These are phyloP conservation scores for Neurospora sp. DNA, from an alignment of 495 filamentous ascomycete genomes.

Conservation along the genomic window DNA sequence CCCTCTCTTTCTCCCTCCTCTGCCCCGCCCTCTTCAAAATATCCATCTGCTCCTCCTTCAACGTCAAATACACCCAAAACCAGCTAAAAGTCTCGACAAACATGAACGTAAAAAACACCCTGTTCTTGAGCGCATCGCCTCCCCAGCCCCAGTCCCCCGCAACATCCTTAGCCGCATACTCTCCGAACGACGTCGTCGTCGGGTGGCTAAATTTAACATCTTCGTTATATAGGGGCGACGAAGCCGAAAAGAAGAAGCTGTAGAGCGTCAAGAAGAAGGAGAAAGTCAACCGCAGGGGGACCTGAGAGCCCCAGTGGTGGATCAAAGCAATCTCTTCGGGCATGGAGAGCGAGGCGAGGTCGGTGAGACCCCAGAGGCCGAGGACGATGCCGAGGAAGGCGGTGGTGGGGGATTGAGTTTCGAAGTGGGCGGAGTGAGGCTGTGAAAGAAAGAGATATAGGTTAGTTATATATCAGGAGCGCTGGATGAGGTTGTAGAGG, in stretches of 20 bases:
- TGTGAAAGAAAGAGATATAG: conserved; percentile 3
- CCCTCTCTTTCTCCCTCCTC: conserved; percentile 18
- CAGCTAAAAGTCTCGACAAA: conserved; percentile 79
- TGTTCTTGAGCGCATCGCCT: conserved; percentile 59
- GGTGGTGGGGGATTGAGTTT: conserved; percentile 52
- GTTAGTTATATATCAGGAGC: neutral
- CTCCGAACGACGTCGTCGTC: conserved; percentile 2
- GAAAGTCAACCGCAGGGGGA: conserved; percentile 53
- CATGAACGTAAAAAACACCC: conserved; percentile 71
- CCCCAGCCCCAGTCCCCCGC: conserved; percentile 20
- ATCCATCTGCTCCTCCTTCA: conserved; percentile 40
- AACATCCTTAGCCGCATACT: neutral
- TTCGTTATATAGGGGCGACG: conserved; percentile 23
- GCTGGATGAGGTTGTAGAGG: neutral
- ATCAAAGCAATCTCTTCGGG: conserved; percentile 54
- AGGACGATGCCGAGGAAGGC: conserved; percentile 65
- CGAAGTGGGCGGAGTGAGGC: conserved; percentile 45
- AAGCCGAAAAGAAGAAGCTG: conserved; percentile 47
- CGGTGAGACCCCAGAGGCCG: conserved; percentile 54
- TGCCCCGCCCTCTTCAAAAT: conserved; percentile 14
- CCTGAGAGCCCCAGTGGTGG: conserved; percentile 53
- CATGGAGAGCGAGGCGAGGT: conserved; percentile 62
- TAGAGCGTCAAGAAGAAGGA: conserved; percentile 59
- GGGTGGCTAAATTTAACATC: conserved; percentile 18
- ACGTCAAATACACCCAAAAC: conserved; percentile 67